Percentiles rank a stretch among this genome's conserved stretches.
Conservation (phyloP, 2,329 filamentous ascomycete genomes). For the Zarea fungicola region DNA sequence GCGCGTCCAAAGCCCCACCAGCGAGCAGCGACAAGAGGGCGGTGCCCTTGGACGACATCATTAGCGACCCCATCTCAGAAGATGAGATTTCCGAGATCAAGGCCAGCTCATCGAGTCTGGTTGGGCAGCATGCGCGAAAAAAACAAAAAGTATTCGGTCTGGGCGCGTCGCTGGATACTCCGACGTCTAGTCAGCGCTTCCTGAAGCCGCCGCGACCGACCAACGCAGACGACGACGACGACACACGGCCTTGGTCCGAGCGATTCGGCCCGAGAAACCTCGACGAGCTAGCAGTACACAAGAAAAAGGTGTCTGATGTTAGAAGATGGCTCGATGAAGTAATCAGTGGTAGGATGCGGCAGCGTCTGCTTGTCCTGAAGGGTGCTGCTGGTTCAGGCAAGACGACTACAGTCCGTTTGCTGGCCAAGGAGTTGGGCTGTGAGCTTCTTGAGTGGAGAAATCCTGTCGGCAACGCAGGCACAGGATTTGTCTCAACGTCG, state of each 20-base stretch:
- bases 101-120: conserved; percentile 46
- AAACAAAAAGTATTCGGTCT: conserved; percentile 37
- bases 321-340: conserved; percentile 75
- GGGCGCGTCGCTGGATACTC: conserved; percentile 17
- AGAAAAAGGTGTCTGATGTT: conserved; percentile 87
- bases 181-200: conserved; percentile 46
- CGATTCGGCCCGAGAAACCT: conserved; percentile 70
- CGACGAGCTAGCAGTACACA: conserved; percentile 88
- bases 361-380: conserved; percentile 78
- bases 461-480: conserved; percentile 56
- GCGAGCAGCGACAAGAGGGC: conserved; percentile 24
- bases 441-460: conserved; percentile 89
- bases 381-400: conserved; percentile 90
- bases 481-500: conserved; percentile 63
- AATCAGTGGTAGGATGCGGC: conserved; percentile 56
- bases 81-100: conserved; percentile 50
- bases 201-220: conserved; percentile 36
- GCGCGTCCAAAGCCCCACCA: conserved; percentile 28
- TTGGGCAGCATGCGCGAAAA: conserved; percentile 52
- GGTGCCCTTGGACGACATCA: conserved; percentile 41
- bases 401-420: conserved; percentile 75
- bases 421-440: conserved; percentile 71
- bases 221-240: conserved; percentile 36
- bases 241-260: conserved; percentile 79
- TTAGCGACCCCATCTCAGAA: conserved; percentile 55